Base-by-base conservation (phyloP, 352 stramenopile species). In the Pilasporangium apinafurcum region DNA sequence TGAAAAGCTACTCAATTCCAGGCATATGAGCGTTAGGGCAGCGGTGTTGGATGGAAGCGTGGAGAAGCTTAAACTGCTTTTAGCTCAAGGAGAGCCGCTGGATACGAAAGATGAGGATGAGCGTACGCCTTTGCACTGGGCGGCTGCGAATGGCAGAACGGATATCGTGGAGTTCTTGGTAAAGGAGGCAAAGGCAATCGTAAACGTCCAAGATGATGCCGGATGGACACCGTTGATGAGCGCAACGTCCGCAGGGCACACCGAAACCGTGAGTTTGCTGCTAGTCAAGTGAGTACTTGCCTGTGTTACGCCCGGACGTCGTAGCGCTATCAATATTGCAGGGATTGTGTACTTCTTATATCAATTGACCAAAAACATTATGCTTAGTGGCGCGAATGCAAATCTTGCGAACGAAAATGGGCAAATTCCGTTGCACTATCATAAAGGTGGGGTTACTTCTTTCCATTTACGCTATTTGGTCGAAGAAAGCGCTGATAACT, bases 141-240 rank as follows among this genome's bases (percentile, higher is more conserved):
- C 73, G 7, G 59, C 70, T 20, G 65, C 68, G 0, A 60, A 42
- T 5, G 71, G 77, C 5, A 51, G 55, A 39, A 21, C 68, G 22
- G 70, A 86, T 13, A 59, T 80, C 39, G 71, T 71, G 5, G 77
- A 86, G 44, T 76, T 83, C 48, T 55, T 89, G 14, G 52, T 80
- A 25, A 43, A 55, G 14, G 48, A 58, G 3, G 64, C 40, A 3
- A 48, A 69, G 1, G 65, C 59, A n/a, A 31, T 48, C 9, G 55
- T 84, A 17, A 70, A 86, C 42, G 66, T 79, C 18, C 73, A 89
- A 58, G 77, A 86, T 47, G 77, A 86, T 52, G 65, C 70, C 8
- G 73, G 73, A 8, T 89, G 77, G 77, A 86, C 77, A 49, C 70
- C 77, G 21, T 61, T 89, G 25, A 86, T 89, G 77, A 89, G 72